phyloP scores from a whole-genome alignment of 371 early-diverging fungal genomes.

The Blakeslea trispora region DNA sequence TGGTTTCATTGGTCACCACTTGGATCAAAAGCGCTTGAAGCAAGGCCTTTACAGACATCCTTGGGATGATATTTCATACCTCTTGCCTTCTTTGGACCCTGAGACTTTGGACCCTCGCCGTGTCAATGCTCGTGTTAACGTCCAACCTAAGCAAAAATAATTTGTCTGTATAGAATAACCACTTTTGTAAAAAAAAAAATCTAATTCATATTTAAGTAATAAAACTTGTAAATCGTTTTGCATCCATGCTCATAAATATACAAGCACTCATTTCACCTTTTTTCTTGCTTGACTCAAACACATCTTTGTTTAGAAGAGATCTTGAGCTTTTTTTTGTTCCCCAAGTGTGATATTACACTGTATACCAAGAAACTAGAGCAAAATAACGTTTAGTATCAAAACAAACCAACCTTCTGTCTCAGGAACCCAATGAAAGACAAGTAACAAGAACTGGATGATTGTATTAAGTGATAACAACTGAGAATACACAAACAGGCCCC shows the following conservation, averaged over 20 bases:
- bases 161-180: background rate
- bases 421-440: too few species aligned
- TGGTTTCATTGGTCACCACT: slow-evolving; percentile 96
- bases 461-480: too few species aligned
- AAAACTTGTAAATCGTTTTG: slow-evolving; percentile 1
- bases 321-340: too few species aligned
- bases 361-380: too few species aligned
- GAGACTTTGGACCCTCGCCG: slow-evolving; percentile 53
- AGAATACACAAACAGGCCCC: too few species aligned
- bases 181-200: background rate
- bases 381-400: too few species aligned
- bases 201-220: background rate
- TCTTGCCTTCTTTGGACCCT: slow-evolving; percentile 62
- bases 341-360: too few species aligned
- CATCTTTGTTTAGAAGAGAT: too few species aligned
- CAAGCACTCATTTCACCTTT: too few species aligned
- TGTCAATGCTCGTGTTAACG: slow-evolving; percentile 53
- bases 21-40: slow-evolving; percentile 98
- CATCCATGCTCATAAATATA: background rate
- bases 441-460: too few species aligned
- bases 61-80: slow-evolving; percentile 97
- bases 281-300: too few species aligned
- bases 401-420: too few species aligned
- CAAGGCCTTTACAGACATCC: slow-evolving; percentile 97
- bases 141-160: slow-evolving; percentile 31